Base-by-base conservation (phyloP, 371 early-diverging fungal genomes). In the Dichotomocladium elegans region DNA sequence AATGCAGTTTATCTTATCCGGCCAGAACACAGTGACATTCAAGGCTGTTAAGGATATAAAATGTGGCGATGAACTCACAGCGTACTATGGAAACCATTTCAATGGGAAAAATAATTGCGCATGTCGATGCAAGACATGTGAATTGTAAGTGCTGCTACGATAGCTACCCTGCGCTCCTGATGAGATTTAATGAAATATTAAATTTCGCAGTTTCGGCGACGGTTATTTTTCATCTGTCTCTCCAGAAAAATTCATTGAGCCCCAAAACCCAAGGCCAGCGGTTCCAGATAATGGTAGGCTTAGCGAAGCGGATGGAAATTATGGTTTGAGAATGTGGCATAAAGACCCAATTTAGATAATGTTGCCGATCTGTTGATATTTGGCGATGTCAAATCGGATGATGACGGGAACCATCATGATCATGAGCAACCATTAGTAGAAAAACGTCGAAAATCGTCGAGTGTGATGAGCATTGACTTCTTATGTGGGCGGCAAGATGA, bases 91-190 rank as follows among this genome's bases (percentile, higher is more conserved):
- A 21, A 76, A 72, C 29, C 78, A 89, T 57, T 97, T 96, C 55
- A 96, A 96, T 80, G 96, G 94, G 22, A 73, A 76, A 8, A 74
- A 79, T 37, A 96, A 96, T 65, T 69, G 81, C 41, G 94, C 94
- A 53, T 97, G 98, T 57, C 72, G 90, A 41, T 97, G 98, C 66
- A 83, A 73, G 3, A 93, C 92, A 1, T 97, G 96, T 63, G 95
- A 95, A 74, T 75, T 51, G 72, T 70, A 61, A 58, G 62, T 48
- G 5, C 17, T 15, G n/a, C 17, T 37, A 21, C 37, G 17, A 17
- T 37, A 21, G 37, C 21, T 35, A 37, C 37, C 37, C 37, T n/a
- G n/a, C n/a, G n/a, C n/a, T n/a, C n/a, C n/a, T n/a, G n/a, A n/a
- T n/a, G n/a, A n/a, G n/a, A n/a, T n/a, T n/a, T n/a, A n/a, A n/a